Conservation (phyloP, 1,139 yeast genomes). For the Geotrichum bryndzae region DNA sequence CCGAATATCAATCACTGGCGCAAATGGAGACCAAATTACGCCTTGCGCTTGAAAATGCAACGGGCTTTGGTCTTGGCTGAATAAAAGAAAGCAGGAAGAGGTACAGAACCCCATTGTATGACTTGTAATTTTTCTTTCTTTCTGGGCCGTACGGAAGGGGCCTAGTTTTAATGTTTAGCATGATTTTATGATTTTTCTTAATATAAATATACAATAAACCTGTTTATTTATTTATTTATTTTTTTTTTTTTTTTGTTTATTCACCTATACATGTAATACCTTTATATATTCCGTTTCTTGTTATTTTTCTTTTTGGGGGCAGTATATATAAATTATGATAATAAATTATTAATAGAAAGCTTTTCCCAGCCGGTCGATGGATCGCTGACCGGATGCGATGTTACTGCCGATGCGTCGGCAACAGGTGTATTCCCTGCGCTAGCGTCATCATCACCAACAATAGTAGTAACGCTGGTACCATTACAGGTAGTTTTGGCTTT, state of each 20-base stretch:
- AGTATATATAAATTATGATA: neutral
- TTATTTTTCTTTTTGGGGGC: neutral
- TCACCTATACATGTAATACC: neutral
- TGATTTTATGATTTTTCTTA: neutral
- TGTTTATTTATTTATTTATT: neutral
- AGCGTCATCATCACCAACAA: neutral
- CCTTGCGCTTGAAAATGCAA: conserved; percentile 27
- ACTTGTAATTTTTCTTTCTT: neutral
- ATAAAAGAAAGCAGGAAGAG: neutral
- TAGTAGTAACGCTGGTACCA: neutral
- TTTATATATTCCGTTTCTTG: neutral
- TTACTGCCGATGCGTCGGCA: neutral
- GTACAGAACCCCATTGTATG: neutral
- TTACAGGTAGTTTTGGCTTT: neutral
- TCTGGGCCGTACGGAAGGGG: neutral
- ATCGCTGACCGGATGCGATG: neutral
- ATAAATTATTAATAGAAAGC: neutral
- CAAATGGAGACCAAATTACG: conserved; percentile 22
- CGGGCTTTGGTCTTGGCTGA: conserved; percentile 30
- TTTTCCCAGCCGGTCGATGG: neutral
- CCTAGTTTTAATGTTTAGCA: neutral
- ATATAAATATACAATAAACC: neutral
- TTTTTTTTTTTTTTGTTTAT: neutral
- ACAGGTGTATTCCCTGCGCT: neutral
- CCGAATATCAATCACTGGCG: conserved; percentile 23